Base-by-base conservation (phyloP, 352 stramenopile genomes). In the Phytophthora melonis region DNA sequence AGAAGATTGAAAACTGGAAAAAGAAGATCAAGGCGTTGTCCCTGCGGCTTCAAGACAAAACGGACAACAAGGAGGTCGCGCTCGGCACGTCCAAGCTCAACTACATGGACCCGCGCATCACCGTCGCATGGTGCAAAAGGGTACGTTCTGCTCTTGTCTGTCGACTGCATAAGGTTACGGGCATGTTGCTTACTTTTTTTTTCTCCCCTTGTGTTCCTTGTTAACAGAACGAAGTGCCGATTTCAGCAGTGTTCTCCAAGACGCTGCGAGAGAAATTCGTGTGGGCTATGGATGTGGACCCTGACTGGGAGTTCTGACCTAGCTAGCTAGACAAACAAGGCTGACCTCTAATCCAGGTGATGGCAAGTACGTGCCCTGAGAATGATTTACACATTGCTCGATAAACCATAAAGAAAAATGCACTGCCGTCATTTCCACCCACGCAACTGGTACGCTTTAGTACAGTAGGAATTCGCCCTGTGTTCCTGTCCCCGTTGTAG, bases 71-170 rank as follows among this genome's bases (percentile, higher is more conserved):
- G 78, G 97, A 99, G 72, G 96, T 98, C 6, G 97, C 98, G 30
- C 90, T 99, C 11, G 97, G 97, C 75, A 99, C 98, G 69, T 99
- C 97, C 70, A 99, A 99, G 88, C 98, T 99, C 80, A 99, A 99
- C 78, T 99, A 99, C 81, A 99, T 99, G 98, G 98, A 99, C 83
- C 98, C 98, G 21, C 93, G 98, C 63, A 99, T 99, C 77, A 98
- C 96, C 19, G 98, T 99, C 54, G 98, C 98, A 45, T 99, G 97
- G 97, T 99, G 97, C 88, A 99, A 99, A 82, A 85, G 97, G 66
- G 77, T 99, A 96, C 53, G 98, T 98, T 47, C 75, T 95, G 62
- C 88, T 70, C 39, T 82, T 97, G 25, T 97, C 0, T 52, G 97
- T 79, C 83, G 45, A 13, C 14, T 49, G 11, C 25, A 39, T 56